phyloP scores from a whole-genome alignment of 192 early-diverging fungal genomes.

The Linnemannia exigua region DNA sequence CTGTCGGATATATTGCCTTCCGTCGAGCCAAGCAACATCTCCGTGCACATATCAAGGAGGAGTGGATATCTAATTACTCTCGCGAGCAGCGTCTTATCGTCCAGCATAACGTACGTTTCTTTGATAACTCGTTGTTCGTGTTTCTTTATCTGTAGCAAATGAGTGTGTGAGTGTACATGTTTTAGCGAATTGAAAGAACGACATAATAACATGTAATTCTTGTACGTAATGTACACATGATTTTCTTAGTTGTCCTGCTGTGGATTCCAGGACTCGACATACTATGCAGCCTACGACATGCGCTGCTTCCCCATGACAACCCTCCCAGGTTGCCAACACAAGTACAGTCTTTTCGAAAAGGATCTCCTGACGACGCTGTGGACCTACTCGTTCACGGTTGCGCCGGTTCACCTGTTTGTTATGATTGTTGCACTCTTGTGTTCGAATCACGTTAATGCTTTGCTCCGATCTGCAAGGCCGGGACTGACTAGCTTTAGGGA shows the following conservation, averaged over 20 bases:
- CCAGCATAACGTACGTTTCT: constrained; percentile 43
- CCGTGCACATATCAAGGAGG: constrained; percentile 44
- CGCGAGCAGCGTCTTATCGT: constrained; percentile 43
- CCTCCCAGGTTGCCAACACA: constrained; percentile 58
- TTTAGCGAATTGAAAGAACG: neutral
- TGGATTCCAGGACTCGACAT: constrained; percentile 47
- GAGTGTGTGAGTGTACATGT: too few relatives aligned
- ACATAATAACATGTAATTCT: neutral
- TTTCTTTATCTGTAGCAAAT: neutral
- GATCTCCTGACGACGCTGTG: constrained; percentile 31
- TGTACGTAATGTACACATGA: neutral
- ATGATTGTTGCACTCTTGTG: constrained; percentile 53
- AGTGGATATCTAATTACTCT: constrained; percentile 47
- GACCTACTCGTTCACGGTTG: constrained; percentile 41
- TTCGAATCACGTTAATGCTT: constrained; percentile 56
- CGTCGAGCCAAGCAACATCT: constrained; percentile 48
- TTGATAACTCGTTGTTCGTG: neutral
- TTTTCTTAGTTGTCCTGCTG: constrained; percentile 58
- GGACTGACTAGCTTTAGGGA: constrained; percentile 54
- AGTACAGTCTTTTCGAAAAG: constrained; percentile 41
- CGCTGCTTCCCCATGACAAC: constrained; percentile 55
- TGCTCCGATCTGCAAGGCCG: constrained; percentile 40
- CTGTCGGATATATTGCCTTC: constrained; percentile 58
- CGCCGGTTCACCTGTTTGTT: constrained; percentile 50
- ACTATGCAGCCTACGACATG: constrained; percentile 51